These are phyloP conservation scores for Euphorbia schlechtendalii DNA, from an alignment of 441 rosid species.

Conservation along the genomic window DNA sequence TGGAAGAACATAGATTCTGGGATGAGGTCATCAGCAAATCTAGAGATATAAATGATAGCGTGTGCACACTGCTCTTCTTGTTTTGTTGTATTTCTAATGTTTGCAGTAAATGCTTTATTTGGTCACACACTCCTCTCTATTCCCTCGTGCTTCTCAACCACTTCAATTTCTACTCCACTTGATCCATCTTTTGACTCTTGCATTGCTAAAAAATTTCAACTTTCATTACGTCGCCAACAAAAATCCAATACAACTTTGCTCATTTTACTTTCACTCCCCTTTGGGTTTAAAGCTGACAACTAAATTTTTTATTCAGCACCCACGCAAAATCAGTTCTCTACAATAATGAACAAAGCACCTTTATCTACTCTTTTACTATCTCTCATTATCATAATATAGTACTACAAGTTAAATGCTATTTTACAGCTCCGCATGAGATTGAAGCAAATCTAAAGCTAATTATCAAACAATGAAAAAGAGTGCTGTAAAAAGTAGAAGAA, in stretches of 20 bases:
- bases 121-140: constrained; percentile 37
- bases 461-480: neutral
- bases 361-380: neutral
- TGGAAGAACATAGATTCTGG: constrained; percentile 50
- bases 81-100: neutral
- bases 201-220: constrained; percentile 11
- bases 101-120: constrained; percentile 43
- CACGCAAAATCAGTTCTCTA: no score
- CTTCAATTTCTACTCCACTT: constrained; percentile 26
- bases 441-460: neutral
- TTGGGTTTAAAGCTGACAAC: neutral
- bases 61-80: constrained; percentile 34
- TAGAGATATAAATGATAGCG: constrained; percentile 59
- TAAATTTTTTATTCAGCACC: neutral
- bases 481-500: no score
- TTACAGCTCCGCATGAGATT: neutral
- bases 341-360: neutral
- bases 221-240: constrained; percentile 18
- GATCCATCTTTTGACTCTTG: constrained; percentile 36
- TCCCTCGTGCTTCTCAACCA: constrained; percentile 19
- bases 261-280: constrained; percentile 1
- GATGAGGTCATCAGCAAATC: constrained; percentile 60
- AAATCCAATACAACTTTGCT: constrained; percentile 10
- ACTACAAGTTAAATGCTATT: neutral
- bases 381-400: neutral